These are phyloP conservation scores for Metschnikowia hibisci DNA, from an alignment of 805 yeast species.

Conservation along the genomic window DNA sequence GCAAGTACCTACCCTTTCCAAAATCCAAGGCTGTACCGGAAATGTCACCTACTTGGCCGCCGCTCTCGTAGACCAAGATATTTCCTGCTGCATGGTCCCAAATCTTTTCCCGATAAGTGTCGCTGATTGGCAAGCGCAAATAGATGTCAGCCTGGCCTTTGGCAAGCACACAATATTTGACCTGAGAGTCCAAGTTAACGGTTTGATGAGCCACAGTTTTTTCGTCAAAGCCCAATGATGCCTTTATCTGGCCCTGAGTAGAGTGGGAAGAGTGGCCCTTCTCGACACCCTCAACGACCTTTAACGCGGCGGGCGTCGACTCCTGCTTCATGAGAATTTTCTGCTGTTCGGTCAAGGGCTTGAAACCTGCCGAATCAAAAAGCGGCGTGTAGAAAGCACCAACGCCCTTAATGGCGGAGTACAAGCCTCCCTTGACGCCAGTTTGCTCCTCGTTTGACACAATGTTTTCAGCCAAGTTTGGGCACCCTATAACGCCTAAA, in stretches of 20 bases:
- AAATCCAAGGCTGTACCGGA: conserved; percentile 72
- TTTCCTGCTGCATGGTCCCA: conserved; percentile 99
- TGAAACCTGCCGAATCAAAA: conserved; percentile 33
- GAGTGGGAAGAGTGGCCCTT: conserved; percentile 92
- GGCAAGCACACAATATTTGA: conserved; percentile 87
- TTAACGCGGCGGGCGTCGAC: conserved; percentile 44
- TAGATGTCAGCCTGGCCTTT: conserved; percentile 92
- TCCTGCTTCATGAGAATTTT: conserved; percentile 52
- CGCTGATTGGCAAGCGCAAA: conserved; percentile 76
- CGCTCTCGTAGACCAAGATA: conserved; percentile 80
- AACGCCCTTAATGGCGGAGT: conserved; percentile 60
- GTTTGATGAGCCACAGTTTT: conserved; percentile 58
- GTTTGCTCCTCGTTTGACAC: conserved; percentile 30
- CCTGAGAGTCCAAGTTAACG: conserved; percentile 90
- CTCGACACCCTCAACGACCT: conserved; percentile 91
- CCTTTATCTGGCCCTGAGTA: conserved; percentile 73
- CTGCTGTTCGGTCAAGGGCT: conserved; percentile 27
- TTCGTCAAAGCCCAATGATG: conserved; percentile 39
- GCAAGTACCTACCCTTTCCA: conserved; percentile 76
- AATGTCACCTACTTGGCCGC: conserved; percentile 87
- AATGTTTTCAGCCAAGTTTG: conserved; percentile 66
- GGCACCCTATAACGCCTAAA: conserved; percentile 95
- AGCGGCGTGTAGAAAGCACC: conserved; percentile 61
- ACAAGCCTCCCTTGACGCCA: conserved; percentile 62
- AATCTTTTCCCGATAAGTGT: conserved; percentile 81